Percentiles rank a stretch among this genome's conserved stretches.
These are phyloP conservation scores for Aquilaria yunnanensis DNA, from an alignment of 345 rosid genomes.

Conservation along the genomic window DNA sequence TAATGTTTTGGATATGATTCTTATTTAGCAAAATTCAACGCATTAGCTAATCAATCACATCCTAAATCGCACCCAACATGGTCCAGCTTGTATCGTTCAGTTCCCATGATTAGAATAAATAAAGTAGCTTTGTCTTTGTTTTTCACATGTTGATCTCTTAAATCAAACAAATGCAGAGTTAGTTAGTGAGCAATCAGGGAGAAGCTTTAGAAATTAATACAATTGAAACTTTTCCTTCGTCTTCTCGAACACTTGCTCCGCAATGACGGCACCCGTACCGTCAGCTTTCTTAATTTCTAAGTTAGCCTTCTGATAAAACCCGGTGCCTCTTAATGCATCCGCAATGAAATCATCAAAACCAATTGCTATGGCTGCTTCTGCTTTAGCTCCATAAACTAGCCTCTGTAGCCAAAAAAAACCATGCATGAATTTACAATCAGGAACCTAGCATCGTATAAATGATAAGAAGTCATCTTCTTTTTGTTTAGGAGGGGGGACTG, in stretches of 20 bases:
- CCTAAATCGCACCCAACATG: too few species aligned
- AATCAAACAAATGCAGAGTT: conserved; percentile 4
- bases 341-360: conserved; percentile 87
- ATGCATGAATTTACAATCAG: not conserved
- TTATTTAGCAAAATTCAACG: too few species aligned
- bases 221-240: conserved; percentile 71
- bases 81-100: too few species aligned
- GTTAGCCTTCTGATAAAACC: conserved; percentile 58
- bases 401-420: conserved; percentile 33
- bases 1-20: too few species aligned
- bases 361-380: conserved; percentile 78
- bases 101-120: not conserved
- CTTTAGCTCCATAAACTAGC: conserved; percentile 78
- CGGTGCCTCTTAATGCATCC: conserved; percentile 65
- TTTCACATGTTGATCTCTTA: not conserved
- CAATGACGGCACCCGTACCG: conserved; percentile 63
- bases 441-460: not conserved
- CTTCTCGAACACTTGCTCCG: conserved; percentile 89
- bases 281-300: conserved; percentile 78
- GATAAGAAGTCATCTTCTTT: not conserved
- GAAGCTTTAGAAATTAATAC: conserved; percentile 31
- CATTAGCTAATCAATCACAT: too few species aligned
- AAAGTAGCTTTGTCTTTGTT: not conserved
- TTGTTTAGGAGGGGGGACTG: not conserved
- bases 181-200: not conserved